phyloP scores from a whole-genome alignment of 2,329 filamentous ascomycete genomes.

The Beauveria pseudobassiana region DNA sequence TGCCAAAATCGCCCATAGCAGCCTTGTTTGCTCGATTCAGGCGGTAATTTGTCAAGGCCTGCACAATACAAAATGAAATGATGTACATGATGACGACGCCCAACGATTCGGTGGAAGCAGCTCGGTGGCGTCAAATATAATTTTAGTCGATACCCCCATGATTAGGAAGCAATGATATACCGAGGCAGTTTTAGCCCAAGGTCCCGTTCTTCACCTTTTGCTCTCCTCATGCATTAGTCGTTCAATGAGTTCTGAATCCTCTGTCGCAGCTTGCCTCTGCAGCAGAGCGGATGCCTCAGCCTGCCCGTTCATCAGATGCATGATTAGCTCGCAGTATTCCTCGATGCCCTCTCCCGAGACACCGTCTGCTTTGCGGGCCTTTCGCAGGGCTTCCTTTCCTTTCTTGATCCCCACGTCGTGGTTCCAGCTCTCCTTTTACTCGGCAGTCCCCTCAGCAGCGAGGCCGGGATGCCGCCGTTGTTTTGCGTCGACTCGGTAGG shows the following conservation, averaged over 20 bases:
- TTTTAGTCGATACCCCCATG: conserved; percentile 7
- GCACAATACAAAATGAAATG: neutral
- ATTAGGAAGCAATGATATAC: conserved; percentile 6
- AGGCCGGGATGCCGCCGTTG: conserved; percentile 21
- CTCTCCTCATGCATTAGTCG: conserved; percentile 40
- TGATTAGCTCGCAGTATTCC: conserved; percentile 53
- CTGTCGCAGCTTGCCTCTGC: conserved; percentile 36
- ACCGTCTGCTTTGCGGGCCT: conserved; percentile 40
- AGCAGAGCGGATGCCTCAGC: conserved; percentile 30
- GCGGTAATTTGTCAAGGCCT: conserved; percentile 20
- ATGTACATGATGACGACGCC: conserved; percentile 7
- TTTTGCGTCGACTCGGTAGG: conserved; percentile 31
- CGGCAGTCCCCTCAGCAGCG: conserved; percentile 12
- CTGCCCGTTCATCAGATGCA: conserved; percentile 36
- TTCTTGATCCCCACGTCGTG: conserved; percentile 49
- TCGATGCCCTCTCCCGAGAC: conserved; percentile 51
- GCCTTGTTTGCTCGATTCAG: conserved; percentile 39
- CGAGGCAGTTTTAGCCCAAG: neutral
- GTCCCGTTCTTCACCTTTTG: conserved; percentile 16
- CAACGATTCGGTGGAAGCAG: neutral
- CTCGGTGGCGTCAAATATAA: neutral
- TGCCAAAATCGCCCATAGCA: conserved; percentile 26
- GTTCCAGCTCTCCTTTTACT: conserved; percentile 43
- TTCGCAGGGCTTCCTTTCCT: conserved; percentile 46
- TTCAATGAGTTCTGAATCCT: conserved; percentile 43